Evolutionary conservation across 345 rosid genomes (phyloP), one percentile per base, ranked within the genome.

Genomic region (Gossypium arboreum): DNA sequence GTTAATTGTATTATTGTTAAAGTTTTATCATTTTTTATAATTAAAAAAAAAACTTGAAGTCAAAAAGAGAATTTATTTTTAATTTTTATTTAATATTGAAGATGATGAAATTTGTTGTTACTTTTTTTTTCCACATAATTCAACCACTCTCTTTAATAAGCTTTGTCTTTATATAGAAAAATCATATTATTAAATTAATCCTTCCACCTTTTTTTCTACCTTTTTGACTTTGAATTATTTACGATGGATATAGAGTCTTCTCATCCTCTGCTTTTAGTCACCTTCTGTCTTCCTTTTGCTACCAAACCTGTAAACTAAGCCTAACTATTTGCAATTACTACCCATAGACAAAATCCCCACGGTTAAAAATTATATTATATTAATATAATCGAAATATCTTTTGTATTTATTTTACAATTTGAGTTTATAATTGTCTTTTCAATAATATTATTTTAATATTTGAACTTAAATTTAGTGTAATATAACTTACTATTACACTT

Each of bases 171-270:
- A 2, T 66, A 44, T 45, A 44, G 71, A 66, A 43, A 66, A 45
- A 18, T 3, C 27, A 18, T 34, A 5, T 47, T 24, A 13, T 47
- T 15, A 16, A 34, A 65, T 22, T 6, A 45, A 22, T 47, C 3
- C 7, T 34, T 34, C 41, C 1, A 5, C 27, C 25, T 1, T 25
- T 18, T 13, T 43, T 64, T 64, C 34, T 2, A 13, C 8, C 74
- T 71, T 71, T 56, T 56, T 56, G 74, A 71, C 74, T 71, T 39
- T 22, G 50, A 45, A 18, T 71, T 70, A 54, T 45, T 24, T 71
- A 56, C 16, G 45, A n/a, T 51, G 73, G 73, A 43, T 2, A 16
- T 10, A 9, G 4, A 11, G 17, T 43, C 56, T 55, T n/a, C 52
- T 18, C 2, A 17, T 18, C 41, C 71, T n/a, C 52, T 10, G 6